Evolutionary conservation across 257 asterid species (phyloP).

Genomic region (Solanum chilense): DNA sequence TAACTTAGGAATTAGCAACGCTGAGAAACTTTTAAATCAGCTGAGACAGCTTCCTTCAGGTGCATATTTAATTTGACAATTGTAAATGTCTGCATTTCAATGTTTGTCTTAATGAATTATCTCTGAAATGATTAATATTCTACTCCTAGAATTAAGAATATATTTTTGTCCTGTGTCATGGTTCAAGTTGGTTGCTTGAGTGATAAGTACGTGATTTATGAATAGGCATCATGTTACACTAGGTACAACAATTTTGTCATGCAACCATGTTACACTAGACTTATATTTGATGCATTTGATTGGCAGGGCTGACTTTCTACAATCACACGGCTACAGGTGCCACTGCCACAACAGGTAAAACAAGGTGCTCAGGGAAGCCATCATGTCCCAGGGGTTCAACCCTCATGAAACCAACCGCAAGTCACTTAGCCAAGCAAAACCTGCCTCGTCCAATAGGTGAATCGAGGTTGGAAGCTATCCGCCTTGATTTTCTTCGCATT

Average conservation of each 20-base stretch:
- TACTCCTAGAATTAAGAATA: not conserved
- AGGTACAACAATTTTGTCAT: not conserved
- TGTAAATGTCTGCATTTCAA: not conserved
- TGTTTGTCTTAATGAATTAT: not conserved
- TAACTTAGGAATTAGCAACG: conserved; percentile 16
- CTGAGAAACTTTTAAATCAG: conserved; percentile 30
- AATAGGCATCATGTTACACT: not conserved
- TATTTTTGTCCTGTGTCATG: not conserved
- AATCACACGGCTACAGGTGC: conserved; percentile 31
- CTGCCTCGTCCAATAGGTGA: conserved; percentile 33
- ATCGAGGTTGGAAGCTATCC: conserved; percentile 32
- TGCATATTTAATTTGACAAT: conserved; percentile 6
- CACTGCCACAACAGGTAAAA: conserved; percentile 29
- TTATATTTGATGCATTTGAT: not conserved
- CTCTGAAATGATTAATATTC: not conserved
- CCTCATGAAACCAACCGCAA: conserved; percentile 91
- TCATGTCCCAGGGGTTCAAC: conserved; percentile 63
- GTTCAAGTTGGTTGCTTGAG: not conserved
- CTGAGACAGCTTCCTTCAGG: conserved; percentile 51
- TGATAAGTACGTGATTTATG: not conserved
- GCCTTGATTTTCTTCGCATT: not conserved
- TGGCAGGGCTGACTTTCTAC: conserved; percentile 49
- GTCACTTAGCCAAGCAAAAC: conserved; percentile 93
- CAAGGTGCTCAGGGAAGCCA: conserved; percentile 36
- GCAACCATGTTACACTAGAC: not conserved